Evolutionary conservation across 2,329 filamentous ascomycete species (phyloP).

Genomic region (Diaporthe amygdali): DNA sequence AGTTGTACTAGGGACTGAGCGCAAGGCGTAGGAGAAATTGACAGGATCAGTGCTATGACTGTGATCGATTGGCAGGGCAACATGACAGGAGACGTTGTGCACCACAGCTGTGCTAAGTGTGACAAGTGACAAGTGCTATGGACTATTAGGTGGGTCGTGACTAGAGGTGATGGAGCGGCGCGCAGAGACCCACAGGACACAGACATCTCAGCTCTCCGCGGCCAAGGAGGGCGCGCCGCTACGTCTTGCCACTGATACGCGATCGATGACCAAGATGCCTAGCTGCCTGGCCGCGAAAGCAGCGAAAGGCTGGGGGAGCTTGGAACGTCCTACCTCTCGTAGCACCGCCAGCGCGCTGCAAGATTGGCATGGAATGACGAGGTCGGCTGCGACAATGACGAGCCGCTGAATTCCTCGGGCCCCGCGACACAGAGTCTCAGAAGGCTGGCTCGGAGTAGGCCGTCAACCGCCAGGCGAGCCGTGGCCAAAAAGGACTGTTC

Average conservation of each 20-base stretch:
- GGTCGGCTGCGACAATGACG: conserved; percentile 7
- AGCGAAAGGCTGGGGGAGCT: background rate
- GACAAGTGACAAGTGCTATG: conserved; percentile 5
- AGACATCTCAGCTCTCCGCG: background rate
- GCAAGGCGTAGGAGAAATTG: background rate
- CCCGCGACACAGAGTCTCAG: conserved; percentile 1
- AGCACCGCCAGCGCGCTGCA: background rate
- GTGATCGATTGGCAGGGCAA: background rate
- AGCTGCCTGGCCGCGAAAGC: background rate
- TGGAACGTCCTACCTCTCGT: no score
- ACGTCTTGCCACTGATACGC: background rate
- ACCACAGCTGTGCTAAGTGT: background rate
- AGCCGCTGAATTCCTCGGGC: conserved; percentile 10
- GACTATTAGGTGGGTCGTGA: background rate
- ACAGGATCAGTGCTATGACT: background rate
- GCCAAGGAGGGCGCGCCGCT: background rate
- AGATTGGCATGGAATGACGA: conserved; percentile 16
- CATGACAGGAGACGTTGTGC: background rate
- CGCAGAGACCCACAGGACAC: conserved; percentile 5
- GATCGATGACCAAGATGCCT: background rate
- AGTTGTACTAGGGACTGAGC: background rate
- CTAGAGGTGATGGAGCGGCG: background rate
- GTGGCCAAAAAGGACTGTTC: background rate
- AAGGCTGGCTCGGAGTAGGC: background rate
- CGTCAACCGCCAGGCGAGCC: background rate